Percentiles rank a stretch among this genome's conserved stretches.
Evolutionary conservation across 352 stramenopile genomes (phyloP).

Genomic region (Phytophthora fragariaefolia): DNA sequence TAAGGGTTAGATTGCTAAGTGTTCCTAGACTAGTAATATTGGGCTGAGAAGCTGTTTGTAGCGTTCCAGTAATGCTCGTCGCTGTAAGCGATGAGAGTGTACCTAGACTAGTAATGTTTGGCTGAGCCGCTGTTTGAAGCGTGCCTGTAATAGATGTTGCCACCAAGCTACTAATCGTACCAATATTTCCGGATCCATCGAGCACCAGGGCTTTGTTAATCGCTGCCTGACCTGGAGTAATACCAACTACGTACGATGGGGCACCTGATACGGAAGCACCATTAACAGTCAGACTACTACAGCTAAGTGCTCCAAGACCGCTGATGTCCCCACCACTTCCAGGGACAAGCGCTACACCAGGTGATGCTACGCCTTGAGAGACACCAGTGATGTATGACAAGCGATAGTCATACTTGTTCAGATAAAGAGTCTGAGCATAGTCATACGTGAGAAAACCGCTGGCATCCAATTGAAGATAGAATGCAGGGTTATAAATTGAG

Average conservation of each 20-base stretch:
- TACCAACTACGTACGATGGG: neutral
- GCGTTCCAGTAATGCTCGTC: neutral
- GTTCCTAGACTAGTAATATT: constrained; percentile 1
- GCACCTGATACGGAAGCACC: neutral
- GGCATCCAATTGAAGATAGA: constrained; percentile 17
- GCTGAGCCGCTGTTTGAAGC: neutral
- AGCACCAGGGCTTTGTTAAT: neutral
- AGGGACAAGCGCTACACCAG: constrained; percentile 7
- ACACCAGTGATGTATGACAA: constrained; percentile 14
- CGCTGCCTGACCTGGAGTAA: neutral
- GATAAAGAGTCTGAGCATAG: constrained; percentile 26
- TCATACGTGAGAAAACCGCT: constrained; percentile 19
- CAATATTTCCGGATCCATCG: neutral
- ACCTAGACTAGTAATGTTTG: neutral
- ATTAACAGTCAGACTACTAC: constrained; percentile 13
- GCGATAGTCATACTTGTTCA: constrained; percentile 20
- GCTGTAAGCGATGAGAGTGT: neutral
- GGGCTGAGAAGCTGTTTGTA: constrained; percentile 1
- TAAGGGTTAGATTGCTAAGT: constrained; percentile 1
- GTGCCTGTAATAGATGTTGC: neutral
- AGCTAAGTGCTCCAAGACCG: neutral
- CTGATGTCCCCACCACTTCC: constrained; percentile 3
- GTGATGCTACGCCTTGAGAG: constrained; percentile 2
- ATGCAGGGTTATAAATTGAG: constrained; percentile 29
- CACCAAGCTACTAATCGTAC: neutral